Conservation (phyloP, 2,329 filamentous ascomycete genomes). For the Penicillium sp. region DNA sequence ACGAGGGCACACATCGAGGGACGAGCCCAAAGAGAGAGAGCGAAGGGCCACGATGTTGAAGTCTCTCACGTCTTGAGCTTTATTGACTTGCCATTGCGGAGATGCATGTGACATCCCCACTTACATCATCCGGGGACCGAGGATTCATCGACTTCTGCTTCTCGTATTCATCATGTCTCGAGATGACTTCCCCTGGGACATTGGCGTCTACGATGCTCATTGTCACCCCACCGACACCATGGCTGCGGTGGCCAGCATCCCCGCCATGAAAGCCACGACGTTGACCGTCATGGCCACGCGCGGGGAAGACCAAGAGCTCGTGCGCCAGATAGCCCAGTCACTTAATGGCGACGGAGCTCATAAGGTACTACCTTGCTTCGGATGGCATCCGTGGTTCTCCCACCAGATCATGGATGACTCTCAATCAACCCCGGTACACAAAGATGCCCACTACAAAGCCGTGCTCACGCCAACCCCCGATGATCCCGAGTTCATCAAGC, state of each 20-base stretch:
- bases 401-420: constrained; percentile 56
- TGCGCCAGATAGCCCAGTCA: constrained; percentile 48
- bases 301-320: constrained; percentile 60
- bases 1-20: constrained; percentile 28
- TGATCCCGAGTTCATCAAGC: constrained; percentile 48
- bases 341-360: constrained; percentile 5
- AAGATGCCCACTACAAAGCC: constrained; percentile 52
- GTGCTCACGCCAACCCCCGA: constrained; percentile 52
- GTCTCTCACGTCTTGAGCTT: background rate
- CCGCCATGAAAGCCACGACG: constrained; percentile 56
- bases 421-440: constrained; percentile 18
- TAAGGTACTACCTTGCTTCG: constrained; percentile 58
- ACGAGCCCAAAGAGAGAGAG: background rate
- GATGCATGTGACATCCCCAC: constrained; percentile 24
- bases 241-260: constrained; percentile 53
- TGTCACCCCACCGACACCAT: constrained; percentile 67
- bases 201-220: constrained; percentile 63
- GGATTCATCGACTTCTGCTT: background rate
- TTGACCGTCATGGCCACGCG: constrained; percentile 64
- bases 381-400: constrained; percentile 69
- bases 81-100: constrained; percentile 11
- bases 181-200: constrained; percentile 57
- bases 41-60: background rate
- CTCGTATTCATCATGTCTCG: constrained; percentile 12
- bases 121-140: constrained; percentile 14